Base-by-base conservation (phyloP, 2,329 filamentous ascomycete genomes). In the Anisogramma anomala region DNA sequence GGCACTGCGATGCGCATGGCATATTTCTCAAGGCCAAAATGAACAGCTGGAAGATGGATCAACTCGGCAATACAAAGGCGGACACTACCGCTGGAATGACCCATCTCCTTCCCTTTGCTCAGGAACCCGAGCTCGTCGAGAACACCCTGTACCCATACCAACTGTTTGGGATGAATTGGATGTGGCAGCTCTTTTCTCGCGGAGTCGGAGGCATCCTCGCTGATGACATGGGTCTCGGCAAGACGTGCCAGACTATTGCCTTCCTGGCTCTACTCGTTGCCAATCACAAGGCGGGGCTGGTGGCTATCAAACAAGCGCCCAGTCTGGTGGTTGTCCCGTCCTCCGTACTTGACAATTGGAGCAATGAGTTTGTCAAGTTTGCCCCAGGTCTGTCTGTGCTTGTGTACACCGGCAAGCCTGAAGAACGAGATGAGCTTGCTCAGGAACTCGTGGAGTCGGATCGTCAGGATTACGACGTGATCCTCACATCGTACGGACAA, bases 161-260 rank as follows among this genome's bases (percentile, higher is more conserved):
- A 57, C 65, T 96, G 15, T 86, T 94, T 22, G 91, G 91, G 3
- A 72, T 98, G 38, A 96, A 96, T 56, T 98, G 91, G 91, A 73
- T 98, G 55, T 78, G 80, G 41, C 64, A 96, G 33, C 71, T 98
- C 11, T 94, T 86, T 63, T 71, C 79, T 39, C 79, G 84, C 43
- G 71, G 79, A 20, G 73, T 93, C 38, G 89, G 85, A 33, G 89
- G 87, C 48, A 96, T 98, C 42, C 68, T 98, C 14, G 91, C 91
- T 2, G 91, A 98, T 57, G 91, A 98, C 57, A 98, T 98, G 91
- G 91, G 84, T 38, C 67, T 89, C 30, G 91, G 91, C 33, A 98
- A 98, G 68, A 98, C 91, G 0, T 95, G 87, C 53, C 89, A 98
- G 55, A 86, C 96, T 47, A 94, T 98, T 51, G 79, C 86, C 0